phyloP scores from a whole-genome alignment of 495 filamentous ascomycete species.

The Recurvomyces mirabilis region DNA sequence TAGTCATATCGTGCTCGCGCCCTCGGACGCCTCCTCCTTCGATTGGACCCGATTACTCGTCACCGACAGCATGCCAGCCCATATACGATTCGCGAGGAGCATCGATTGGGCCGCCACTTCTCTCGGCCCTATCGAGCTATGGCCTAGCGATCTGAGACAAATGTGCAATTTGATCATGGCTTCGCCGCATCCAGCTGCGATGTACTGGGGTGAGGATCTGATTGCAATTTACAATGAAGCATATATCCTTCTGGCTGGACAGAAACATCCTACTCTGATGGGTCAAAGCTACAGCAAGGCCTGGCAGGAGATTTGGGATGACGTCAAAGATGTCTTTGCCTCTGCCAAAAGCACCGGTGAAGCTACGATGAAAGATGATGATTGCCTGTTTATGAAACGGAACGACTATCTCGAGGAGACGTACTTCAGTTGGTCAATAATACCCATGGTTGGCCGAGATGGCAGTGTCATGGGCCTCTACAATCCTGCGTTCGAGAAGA shows the following conservation, averaged over 20 bases:
- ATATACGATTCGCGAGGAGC: constrained; percentile 54
- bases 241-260: constrained; percentile 54
- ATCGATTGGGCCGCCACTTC: constrained; percentile 54
- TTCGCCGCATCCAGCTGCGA: constrained; percentile 56
- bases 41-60: constrained; percentile 59
- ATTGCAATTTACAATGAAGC: constrained; percentile 65
- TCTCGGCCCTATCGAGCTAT: constrained; percentile 54
- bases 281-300: constrained; percentile 49
- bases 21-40: constrained; percentile 35
- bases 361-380: constrained; percentile 66
- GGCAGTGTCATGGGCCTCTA: constrained; percentile 55
- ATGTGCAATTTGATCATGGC: constrained; percentile 61
- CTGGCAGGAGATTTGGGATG: constrained; percentile 59
- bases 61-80: constrained; percentile 43
- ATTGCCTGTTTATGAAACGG: constrained; percentile 51
- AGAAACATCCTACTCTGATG: constrained; percentile 61
- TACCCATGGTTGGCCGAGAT: constrained; percentile 51
- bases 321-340: constrained; percentile 47
- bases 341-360: constrained; percentile 48
- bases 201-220: constrained; percentile 59
- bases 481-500: constrained; percentile 61
- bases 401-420: constrained; percentile 54
- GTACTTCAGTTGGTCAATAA: constrained; percentile 58
- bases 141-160: constrained; percentile 49
- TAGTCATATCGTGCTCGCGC: constrained; percentile 8